Base-by-base conservation (phyloP, 1,284 basidiomycete genomes). In the Pascua guehoae region DNA sequence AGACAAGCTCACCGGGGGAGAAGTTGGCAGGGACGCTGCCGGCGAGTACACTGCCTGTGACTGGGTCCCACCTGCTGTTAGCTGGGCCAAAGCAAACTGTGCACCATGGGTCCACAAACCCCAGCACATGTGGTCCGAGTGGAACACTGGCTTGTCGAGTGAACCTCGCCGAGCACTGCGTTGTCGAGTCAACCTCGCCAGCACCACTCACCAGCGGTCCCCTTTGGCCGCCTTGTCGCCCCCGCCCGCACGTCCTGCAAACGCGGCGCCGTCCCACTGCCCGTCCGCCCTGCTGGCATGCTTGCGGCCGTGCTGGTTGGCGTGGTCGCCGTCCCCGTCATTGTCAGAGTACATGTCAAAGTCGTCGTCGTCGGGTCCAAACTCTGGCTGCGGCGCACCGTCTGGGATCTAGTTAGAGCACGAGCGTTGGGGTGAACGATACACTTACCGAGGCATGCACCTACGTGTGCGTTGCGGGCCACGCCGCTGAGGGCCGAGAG, bases 1-100 rank as follows among this genome's bases (percentile, higher is more conserved):
- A 44, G n/a, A n/a, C n/a, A n/a, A n/a, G n/a, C 74, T 47, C 69
- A 88, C 89, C 86, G 56, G 89, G 89, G 0, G 84, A 84, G 66
- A 83, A 86, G 66, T 88, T 89, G 5, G 65, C 58, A 0, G 90
- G 89, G n/a, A 77, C 45, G 15, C 60, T 61, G 18, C 45, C 54
- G 8, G 46, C 11, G 1, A 57, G 44, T 4, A 59, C 51, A 2
- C 52, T 37, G 15, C 67, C 68, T 8, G 43, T 38, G 4, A 66
- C 52, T 0, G 72, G 68, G 54, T 72, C 70, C 75, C 75, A 77
- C 74, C 74, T 74, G 52, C 14, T 5, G 49, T 59, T 45, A 57
- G 54, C 37, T 10, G 41, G 32, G 17, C n/a, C 14, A n/a, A 18
- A 24, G 10, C 24, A 32, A 32, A 32, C 24, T n/a, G n/a, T n/a